Conservation (phyloP, 2,329 filamentous ascomycete genomes). For the Talaromyces atroroseus region DNA sequence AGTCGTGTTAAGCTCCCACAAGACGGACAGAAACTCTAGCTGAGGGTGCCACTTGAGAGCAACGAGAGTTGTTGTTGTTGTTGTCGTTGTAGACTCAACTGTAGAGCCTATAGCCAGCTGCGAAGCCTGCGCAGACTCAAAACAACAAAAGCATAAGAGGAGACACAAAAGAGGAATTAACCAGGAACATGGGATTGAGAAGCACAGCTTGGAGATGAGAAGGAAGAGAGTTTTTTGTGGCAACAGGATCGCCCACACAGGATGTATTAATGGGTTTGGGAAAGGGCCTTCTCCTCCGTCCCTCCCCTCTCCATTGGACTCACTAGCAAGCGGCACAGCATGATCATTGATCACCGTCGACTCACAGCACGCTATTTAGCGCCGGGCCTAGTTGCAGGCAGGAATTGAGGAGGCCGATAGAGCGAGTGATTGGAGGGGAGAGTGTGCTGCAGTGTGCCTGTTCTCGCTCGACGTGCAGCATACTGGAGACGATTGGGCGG, state of each 20-base stretch:
- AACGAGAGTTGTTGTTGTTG: too few species aligned
- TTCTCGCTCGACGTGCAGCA: constrained; percentile 7
- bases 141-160: background rate
- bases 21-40: background rate
- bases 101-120: constrained; percentile 15
- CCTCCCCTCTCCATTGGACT: constrained; percentile 3
- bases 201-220: constrained; percentile 18
- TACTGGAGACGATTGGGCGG: background rate
- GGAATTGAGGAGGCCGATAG: background rate
- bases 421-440: constrained; percentile 6
- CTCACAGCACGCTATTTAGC: constrained; percentile 21
- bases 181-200: constrained; percentile 21
- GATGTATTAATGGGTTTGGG: constrained; percentile 17
- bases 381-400: constrained; percentile 20
- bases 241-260: constrained; percentile 14
- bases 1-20: background rate
- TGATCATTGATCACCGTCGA: constrained; percentile 1
- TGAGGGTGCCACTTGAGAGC: background rate
- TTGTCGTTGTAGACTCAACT: background rate
- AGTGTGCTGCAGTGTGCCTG: constrained; percentile 4
- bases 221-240: constrained; percentile 18
- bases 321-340: background rate
- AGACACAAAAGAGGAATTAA: background rate
- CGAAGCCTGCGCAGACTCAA: constrained; percentile 25
- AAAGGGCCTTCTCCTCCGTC: background rate